Percentiles rank a stretch among this genome's conserved stretches.
Evolutionary conservation across 2,329 filamentous ascomycete species (phyloP).

Genomic region (Penicillium verrucosum): DNA sequence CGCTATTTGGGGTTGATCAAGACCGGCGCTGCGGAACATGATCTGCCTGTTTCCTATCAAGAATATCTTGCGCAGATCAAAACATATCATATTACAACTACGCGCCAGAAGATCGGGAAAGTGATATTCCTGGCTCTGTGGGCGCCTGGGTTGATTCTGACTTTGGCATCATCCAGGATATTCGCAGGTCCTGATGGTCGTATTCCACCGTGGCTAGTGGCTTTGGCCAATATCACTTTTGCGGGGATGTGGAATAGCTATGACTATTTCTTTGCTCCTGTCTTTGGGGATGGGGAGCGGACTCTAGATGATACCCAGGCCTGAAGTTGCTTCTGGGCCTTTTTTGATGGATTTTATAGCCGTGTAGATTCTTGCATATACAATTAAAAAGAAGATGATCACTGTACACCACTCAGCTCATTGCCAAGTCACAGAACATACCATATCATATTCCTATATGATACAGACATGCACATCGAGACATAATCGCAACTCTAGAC

Average conservation of each 20-base stretch:
- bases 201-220: slow-evolving; percentile 64
- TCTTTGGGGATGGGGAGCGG: slow-evolving; percentile 86
- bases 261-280: slow-evolving; percentile 59
- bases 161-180: slow-evolving; percentile 44
- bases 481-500: not conserved
- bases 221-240: slow-evolving; percentile 53
- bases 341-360: not conserved
- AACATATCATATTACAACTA: slow-evolving; percentile 67
- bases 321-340: not conserved
- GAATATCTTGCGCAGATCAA: slow-evolving; percentile 66
- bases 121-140: slow-evolving; percentile 60
- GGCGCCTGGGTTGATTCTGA: slow-evolving; percentile 56
- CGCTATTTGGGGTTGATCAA: slow-evolving; percentile 80
- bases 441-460: not conserved
- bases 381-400: not conserved
- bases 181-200: slow-evolving; percentile 65
- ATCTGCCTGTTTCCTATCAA: slow-evolving; percentile 75
- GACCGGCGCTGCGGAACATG: slow-evolving; percentile 74
- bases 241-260: slow-evolving; percentile 62
- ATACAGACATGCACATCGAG: not conserved
- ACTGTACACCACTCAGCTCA: not conserved
- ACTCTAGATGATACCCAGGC: slow-evolving; percentile 39
- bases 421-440: not conserved
- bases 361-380: not conserved
- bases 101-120: slow-evolving; percentile 64